These are phyloP conservation scores for Pleurotus platypus DNA, from an alignment of 768 basidiomycete genomes.

Conservation along the genomic window DNA sequence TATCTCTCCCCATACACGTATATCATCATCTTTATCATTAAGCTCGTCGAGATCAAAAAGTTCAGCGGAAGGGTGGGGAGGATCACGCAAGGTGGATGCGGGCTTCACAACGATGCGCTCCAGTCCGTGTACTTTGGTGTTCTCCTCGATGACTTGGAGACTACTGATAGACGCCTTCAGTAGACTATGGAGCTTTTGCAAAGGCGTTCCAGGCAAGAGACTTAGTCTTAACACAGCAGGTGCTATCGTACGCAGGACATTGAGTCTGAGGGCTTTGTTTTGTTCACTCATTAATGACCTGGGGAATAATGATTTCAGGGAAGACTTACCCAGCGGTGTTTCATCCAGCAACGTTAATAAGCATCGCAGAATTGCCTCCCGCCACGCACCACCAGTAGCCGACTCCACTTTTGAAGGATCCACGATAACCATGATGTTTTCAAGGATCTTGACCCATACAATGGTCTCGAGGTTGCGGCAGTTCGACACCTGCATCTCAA, in stretches of 20 bases:
- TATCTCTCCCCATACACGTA: conserved; percentile 43
- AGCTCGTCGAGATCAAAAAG: conserved; percentile 29
- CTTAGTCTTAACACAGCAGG: conserved; percentile 33
- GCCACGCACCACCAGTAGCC: conserved; percentile 60
- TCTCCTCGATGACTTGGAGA: conserved; percentile 26
- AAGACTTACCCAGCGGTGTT: conserved; percentile 11
- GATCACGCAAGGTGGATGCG: conserved; percentile 9
- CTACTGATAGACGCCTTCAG: conserved; percentile 23
- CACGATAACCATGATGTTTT: conserved; percentile 54
- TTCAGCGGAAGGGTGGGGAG: conserved; percentile 30
- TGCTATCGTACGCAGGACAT: conserved; percentile 16
- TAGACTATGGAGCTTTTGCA: conserved; percentile 23
- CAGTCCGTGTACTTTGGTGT: background rate
- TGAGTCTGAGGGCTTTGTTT: conserved; percentile 10
- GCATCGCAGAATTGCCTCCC: conserved; percentile 49
- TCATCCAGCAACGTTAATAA: conserved; percentile 36
- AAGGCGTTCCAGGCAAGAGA: conserved; percentile 23
- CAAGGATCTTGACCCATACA: conserved; percentile 64
- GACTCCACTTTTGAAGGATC: conserved; percentile 49
- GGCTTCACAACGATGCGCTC: background rate
- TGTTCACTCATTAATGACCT: conserved; percentile 9
- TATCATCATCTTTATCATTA: conserved; percentile 14
- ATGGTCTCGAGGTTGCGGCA: conserved; percentile 36
- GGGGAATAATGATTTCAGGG: background rate
- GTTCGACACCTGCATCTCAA: conserved; percentile 63